Percentiles rank a stretch among this genome's conserved stretches.
These are phyloP conservation scores for Fusarium cicatricum DNA, from an alignment of 2,329 filamentous ascomycete species.

Conservation along the genomic window DNA sequence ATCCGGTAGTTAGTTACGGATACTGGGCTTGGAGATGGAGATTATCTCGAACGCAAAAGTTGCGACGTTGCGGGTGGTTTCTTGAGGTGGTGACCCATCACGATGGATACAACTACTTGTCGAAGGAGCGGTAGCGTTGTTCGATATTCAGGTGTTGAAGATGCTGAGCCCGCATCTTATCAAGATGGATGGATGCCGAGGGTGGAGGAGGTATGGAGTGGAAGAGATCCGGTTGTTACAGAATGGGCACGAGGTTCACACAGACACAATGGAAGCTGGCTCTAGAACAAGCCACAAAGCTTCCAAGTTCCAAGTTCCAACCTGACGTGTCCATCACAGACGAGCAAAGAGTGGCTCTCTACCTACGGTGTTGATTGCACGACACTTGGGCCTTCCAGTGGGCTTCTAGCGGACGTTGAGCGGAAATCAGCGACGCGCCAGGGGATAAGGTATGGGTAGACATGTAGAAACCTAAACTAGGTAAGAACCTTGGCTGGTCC, in stretches of 20 bases:
- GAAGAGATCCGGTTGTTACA: background rate
- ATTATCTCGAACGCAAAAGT: conserved; percentile 14
- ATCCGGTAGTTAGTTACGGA: conserved; percentile 39
- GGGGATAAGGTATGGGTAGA: conserved; percentile 24
- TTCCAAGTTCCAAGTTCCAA: too few species aligned
- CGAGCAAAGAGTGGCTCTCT: background rate
- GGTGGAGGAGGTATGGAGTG: too few species aligned
- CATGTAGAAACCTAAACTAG: too few species aligned
- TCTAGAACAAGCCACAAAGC: conserved; percentile 4
- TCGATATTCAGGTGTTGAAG: conserved; percentile 17
- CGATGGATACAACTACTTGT: background rate
- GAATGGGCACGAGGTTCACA: background rate
- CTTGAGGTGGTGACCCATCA: background rate
- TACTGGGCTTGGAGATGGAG: conserved; percentile 9
- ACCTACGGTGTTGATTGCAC: background rate
- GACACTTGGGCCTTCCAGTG: conserved; percentile 23
- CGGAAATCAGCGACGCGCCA: conserved; percentile 17
- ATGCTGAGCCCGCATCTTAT: conserved; percentile 7
- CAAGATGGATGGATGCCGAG: conserved; percentile 14
- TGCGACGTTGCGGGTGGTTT: conserved; percentile 2
- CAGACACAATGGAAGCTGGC: too few species aligned
- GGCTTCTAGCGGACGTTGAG: conserved; percentile 23
- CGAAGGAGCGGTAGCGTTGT: conserved; percentile 13
- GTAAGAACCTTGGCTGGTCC: conserved; percentile 37
- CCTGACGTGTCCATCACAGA: conserved; percentile 39